Evolutionary conservation across 768 basidiomycete species (phyloP).

Genomic region (Daedaleopsis sinensis): DNA sequence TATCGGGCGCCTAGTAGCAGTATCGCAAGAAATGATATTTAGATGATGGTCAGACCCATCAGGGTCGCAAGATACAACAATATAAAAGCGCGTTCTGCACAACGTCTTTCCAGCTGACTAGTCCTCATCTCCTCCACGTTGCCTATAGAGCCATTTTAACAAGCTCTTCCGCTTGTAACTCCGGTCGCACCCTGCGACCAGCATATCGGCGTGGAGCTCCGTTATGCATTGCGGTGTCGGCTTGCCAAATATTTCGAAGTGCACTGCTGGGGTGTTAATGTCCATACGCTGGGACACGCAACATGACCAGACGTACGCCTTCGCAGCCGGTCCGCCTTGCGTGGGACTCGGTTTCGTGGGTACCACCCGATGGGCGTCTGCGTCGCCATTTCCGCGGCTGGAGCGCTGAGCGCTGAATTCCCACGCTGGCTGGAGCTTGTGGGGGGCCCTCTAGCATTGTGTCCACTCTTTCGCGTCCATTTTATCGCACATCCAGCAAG

Average conservation of each 20-base stretch:
- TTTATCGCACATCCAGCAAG: background rate
- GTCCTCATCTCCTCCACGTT: too few relatives aligned
- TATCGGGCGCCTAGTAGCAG: background rate
- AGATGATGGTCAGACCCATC: too few relatives aligned
- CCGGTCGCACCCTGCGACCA: background rate
- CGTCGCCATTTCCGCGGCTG: too few relatives aligned
- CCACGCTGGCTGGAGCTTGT: background rate
- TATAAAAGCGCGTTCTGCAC: too few relatives aligned
- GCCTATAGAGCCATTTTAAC: background rate
- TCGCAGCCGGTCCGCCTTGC: too few relatives aligned
- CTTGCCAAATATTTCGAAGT: background rate
- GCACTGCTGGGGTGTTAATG: background rate
- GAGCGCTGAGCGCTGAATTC: too few relatives aligned
- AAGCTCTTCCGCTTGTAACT: slow-evolving; percentile 1
- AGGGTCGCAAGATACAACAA: too few relatives aligned
- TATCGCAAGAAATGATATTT: too few relatives aligned
- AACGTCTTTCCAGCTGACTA: too few relatives aligned
- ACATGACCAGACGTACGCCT: too few relatives aligned
- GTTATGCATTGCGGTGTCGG: background rate
- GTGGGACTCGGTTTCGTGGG: background rate
- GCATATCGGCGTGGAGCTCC: background rate
- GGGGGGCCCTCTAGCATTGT: background rate
- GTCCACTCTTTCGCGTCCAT: background rate
- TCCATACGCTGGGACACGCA: too few relatives aligned
- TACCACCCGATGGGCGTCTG: too few relatives aligned